Evolutionary conservation across 1,284 basidiomycete species (phyloP).

Genomic region (Cystobasidium slooffiae): DNA sequence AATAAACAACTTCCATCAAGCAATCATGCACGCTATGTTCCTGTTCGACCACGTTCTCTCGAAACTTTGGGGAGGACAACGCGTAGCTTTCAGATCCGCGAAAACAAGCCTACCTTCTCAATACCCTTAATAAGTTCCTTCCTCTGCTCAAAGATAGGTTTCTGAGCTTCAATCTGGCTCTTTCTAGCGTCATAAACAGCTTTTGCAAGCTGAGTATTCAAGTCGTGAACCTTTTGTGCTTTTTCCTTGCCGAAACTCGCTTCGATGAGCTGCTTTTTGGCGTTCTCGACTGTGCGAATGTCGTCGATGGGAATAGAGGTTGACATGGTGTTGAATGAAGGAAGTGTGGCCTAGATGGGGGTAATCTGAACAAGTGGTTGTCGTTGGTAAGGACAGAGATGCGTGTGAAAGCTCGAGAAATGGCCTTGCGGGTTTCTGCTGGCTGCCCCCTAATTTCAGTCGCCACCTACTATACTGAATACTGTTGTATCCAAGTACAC

Average conservation of each 20-base stretch:
- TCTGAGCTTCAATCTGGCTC: slow-evolving; percentile 45
- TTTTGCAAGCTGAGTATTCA: slow-evolving; percentile 34
- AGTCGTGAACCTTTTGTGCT: slow-evolving; percentile 18
- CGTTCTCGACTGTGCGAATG: not conserved
- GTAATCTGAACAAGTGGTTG: too few relatives aligned
- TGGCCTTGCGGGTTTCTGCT: too few relatives aligned
- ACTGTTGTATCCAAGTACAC: too few relatives aligned
- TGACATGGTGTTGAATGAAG: not conserved
- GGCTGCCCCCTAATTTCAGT: too few relatives aligned
- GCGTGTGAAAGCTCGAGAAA: too few relatives aligned
- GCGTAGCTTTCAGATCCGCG: not conserved
- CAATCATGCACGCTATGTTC: slow-evolving; percentile 9
- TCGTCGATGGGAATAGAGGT: slow-evolving; percentile 19
- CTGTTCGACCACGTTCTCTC: not conserved
- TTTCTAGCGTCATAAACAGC: slow-evolving; percentile 39
- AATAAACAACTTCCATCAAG: not conserved
- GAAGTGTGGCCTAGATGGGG: not conserved
- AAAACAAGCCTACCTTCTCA: slow-evolving; percentile 26
- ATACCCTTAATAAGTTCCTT: slow-evolving; percentile 46
- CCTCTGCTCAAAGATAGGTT: slow-evolving; percentile 44
- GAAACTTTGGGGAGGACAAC: not conserved
- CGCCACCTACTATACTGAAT: too few relatives aligned
- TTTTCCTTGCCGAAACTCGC: slow-evolving; percentile 28
- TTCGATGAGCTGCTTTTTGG: slow-evolving; percentile 25
- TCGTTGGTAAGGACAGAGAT: too few relatives aligned